A percentile compares a stretch with the other conserved stretches of the same genome.
Evolutionary conservation across 2,329 filamentous ascomycete genomes (phyloP).

Genomic region (Xylaria arbuscula): DNA sequence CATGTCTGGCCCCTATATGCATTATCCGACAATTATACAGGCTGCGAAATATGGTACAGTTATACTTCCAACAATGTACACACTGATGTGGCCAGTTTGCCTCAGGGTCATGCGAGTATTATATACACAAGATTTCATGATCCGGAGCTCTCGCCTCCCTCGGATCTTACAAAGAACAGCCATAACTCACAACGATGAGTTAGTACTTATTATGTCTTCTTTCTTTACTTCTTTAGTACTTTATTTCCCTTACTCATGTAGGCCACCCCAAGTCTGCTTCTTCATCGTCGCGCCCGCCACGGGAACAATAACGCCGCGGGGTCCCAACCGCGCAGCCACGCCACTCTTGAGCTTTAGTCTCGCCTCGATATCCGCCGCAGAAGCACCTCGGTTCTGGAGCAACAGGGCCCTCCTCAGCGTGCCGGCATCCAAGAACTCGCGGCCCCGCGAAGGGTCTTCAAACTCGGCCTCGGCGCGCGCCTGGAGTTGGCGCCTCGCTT

Average conservation of each 20-base stretch:
- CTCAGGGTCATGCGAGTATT: background rate
- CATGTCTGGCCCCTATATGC: background rate
- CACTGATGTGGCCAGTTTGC: too few species aligned
- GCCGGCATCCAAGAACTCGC: conserved; percentile 61
- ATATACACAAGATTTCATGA: background rate
- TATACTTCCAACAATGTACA: background rate
- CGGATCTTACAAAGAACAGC: background rate
- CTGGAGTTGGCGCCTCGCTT: conserved; percentile 59
- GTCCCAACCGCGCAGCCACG: conserved; percentile 59
- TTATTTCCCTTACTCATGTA: conserved; percentile 18
- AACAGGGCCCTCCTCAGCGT: conserved; percentile 60
- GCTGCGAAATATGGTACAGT: background rate
- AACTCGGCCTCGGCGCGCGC: conserved; percentile 58
- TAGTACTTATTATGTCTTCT: background rate
- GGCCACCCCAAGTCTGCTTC: conserved; percentile 33
- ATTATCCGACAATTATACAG: conserved; percentile 18
- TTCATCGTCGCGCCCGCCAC: conserved; percentile 38
- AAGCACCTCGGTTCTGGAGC: conserved; percentile 56
- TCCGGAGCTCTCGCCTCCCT: background rate
- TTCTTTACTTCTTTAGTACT: background rate
- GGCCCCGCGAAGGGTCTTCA: conserved; percentile 55
- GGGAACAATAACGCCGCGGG: conserved; percentile 54
- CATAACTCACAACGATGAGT: background rate
- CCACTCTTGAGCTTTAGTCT: conserved; percentile 59
- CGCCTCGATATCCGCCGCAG: conserved; percentile 58